phyloP scores from a whole-genome alignment of 306 rosid species.

The Elaeagnus macrophylla region DNA sequence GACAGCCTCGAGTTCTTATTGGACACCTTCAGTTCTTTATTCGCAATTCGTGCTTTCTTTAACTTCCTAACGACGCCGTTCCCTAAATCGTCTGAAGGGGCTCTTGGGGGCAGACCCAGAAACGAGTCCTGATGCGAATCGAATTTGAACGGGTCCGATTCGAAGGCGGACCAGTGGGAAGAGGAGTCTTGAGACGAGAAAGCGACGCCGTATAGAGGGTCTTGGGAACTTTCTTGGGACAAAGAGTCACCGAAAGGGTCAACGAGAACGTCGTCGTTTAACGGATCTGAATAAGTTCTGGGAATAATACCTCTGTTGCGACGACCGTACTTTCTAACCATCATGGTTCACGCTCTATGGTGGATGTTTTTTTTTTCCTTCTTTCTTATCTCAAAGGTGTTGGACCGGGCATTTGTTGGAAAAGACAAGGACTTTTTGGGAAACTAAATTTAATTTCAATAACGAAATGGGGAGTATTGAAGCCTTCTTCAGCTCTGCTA shows the following conservation, averaged over 20 bases:
- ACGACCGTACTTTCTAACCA: conserved; percentile 90
- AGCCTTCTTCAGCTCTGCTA: not conserved
- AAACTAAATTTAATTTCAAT: not conserved
- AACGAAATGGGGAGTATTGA: not conserved
- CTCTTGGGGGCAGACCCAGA: conserved; percentile 17
- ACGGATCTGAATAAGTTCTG: conserved; percentile 45
- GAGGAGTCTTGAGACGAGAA: conserved; percentile 85
- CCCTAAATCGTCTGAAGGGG: conserved; percentile 32
- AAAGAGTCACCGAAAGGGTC: conserved; percentile 33
- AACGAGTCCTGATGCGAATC: conserved; percentile 22
- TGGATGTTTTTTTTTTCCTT: not conserved
- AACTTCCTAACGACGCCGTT: conserved; percentile 30
- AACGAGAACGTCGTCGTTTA: conserved; percentile 61
- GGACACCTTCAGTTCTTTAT: conserved; percentile 15
- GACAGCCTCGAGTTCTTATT: conserved; percentile 18
- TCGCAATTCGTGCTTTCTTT: conserved; percentile 37
- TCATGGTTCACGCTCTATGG: conserved; percentile 33
- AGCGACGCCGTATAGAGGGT: conserved; percentile 35
- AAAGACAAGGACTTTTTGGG: conserved; percentile 27
- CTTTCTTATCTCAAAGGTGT: conserved; percentile 2
- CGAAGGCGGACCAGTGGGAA: conserved; percentile 65
- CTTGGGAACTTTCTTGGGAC: conserved; percentile 47
- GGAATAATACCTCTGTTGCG: conserved; percentile 49
- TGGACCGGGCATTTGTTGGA: conserved; percentile 16
- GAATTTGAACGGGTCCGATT: conserved; percentile 47